These are phyloP conservation scores for Xylaria scruposa DNA, from an alignment of 495 filamentous ascomycete species.

Conservation along the genomic window DNA sequence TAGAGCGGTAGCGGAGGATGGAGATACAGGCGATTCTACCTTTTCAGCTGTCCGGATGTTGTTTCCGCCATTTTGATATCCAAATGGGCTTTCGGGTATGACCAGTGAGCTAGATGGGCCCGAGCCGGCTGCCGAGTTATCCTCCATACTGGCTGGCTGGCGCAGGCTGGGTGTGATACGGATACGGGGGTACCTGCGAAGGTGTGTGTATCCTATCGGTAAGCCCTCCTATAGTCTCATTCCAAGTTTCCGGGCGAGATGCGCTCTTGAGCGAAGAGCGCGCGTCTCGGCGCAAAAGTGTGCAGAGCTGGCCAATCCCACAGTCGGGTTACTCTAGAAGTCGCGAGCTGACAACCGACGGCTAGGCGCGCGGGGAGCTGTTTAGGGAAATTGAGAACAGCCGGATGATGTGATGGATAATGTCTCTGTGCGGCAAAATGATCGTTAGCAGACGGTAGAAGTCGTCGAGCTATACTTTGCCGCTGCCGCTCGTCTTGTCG, in stretches of 20 bases:
- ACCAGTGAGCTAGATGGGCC: conserved; percentile 9
- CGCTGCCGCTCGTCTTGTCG: conserved; percentile 26
- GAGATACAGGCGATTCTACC: conserved; percentile 50
- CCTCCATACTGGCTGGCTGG: conserved; percentile 21
- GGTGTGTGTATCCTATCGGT: conserved; percentile 24
- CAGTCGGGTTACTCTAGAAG: background rate
- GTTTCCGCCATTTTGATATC: conserved; percentile 24
- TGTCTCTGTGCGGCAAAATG: conserved; percentile 18
- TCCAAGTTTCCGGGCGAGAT: conserved; percentile 1
- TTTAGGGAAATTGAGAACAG: conserved; percentile 19
- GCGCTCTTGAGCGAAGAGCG: conserved; percentile 18
- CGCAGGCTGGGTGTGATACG: conserved; percentile 14
- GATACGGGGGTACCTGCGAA: conserved; percentile 15
- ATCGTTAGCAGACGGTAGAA: conserved; percentile 10
- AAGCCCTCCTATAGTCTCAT: conserved; percentile 13
- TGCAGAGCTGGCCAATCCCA: conserved; percentile 23
- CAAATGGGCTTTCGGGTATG: conserved; percentile 9
- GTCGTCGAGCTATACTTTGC: conserved; percentile 19
- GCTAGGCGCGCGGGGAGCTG: conserved; percentile 26
- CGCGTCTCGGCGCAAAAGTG: conserved; percentile 19
- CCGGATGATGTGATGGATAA: conserved; percentile 26
- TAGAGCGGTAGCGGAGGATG: conserved; percentile 51
- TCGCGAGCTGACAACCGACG: conserved; percentile 9
- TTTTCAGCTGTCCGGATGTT: conserved; percentile 28
- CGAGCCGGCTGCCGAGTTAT: conserved; percentile 18